Evolutionary conservation across 768 basidiomycete species (phyloP).

Genomic region (Boletus rufocinnamomeus): DNA sequence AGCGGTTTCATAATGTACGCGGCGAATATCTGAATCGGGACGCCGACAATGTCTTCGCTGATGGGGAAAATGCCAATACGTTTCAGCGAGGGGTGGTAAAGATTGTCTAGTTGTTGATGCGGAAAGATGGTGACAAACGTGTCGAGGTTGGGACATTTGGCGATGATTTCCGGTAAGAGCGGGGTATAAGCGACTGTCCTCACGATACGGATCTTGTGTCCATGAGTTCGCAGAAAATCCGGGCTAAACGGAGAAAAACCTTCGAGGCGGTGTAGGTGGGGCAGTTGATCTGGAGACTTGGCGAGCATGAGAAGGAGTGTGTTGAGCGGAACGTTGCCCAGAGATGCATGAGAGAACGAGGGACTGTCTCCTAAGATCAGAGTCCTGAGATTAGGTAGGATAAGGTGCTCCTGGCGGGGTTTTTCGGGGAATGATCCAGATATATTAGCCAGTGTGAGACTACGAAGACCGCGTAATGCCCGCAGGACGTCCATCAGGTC

Average conservation of each 20-base stretch:
- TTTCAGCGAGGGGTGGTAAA: conserved; percentile 40
- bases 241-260: conserved; percentile 44
- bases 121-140: conserved; percentile 42
- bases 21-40: conserved; percentile 40
- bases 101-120: conserved; percentile 37
- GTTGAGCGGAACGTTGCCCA: conserved; percentile 42
- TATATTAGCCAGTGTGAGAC: conserved; percentile 45
- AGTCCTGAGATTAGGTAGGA: conserved; percentile 42
- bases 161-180: conserved; percentile 40
- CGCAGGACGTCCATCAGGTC: conserved; percentile 42
- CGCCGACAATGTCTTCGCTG: conserved; percentile 38
- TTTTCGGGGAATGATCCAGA: conserved; percentile 34
- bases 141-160: conserved; percentile 43
- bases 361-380: conserved; percentile 42
- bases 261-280: conserved; percentile 44
- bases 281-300: conserved; percentile 37
- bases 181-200: conserved; percentile 38
- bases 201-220: conserved; percentile 43
- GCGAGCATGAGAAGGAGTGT: conserved; percentile 41
- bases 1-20: conserved; percentile 45
- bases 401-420: conserved; percentile 25
- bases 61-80: conserved; percentile 49
- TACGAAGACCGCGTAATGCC: conserved; percentile 36
- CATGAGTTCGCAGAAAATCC: conserved; percentile 44
- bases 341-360: conserved; percentile 35